Evolutionary conservation across 257 asterid genomes (phyloP).

Genomic region (Solanum virginianum): DNA sequence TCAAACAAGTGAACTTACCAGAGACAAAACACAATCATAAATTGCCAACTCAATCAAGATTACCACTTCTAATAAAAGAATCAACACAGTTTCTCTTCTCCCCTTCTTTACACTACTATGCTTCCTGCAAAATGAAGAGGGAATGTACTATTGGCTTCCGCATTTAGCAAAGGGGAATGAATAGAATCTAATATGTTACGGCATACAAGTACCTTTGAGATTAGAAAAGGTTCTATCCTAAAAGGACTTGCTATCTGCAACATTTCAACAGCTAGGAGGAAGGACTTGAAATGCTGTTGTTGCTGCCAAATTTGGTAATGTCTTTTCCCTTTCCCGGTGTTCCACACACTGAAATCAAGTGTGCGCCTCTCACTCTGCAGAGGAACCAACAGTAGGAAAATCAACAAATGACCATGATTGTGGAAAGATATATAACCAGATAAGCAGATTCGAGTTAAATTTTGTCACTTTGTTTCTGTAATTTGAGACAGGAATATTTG

Average conservation of each 20-base stretch:
- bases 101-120: not conserved
- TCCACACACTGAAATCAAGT: slow-evolving; percentile 82
- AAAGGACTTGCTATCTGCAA: slow-evolving; percentile 36
- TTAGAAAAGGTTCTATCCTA: not conserved
- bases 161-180: not conserved
- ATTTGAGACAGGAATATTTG: not conserved
- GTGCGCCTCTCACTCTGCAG: slow-evolving; percentile 67
- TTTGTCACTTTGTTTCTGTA: not conserved
- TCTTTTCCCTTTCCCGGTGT: slow-evolving; percentile 48
- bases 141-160: not conserved
- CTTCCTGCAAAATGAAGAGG: not conserved
- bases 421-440: not conserved
- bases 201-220: not conserved
- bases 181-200: not conserved
- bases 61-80: not conserved
- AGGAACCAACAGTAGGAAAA: not conserved
- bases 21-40: too few species aligned
- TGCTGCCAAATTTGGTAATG: slow-evolving; percentile 24
- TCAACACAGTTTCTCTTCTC: not conserved
- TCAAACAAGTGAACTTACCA: not conserved
- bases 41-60: too few species aligned
- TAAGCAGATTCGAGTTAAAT: not conserved
- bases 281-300: slow-evolving; percentile 28
- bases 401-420: not conserved
- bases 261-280: slow-evolving; percentile 63